Evolutionary conservation across 176 grass and related monocot genomes (phyloP), one percentile per base, ranked within the genome.

Genomic region (Panicum miliaceum): DNA sequence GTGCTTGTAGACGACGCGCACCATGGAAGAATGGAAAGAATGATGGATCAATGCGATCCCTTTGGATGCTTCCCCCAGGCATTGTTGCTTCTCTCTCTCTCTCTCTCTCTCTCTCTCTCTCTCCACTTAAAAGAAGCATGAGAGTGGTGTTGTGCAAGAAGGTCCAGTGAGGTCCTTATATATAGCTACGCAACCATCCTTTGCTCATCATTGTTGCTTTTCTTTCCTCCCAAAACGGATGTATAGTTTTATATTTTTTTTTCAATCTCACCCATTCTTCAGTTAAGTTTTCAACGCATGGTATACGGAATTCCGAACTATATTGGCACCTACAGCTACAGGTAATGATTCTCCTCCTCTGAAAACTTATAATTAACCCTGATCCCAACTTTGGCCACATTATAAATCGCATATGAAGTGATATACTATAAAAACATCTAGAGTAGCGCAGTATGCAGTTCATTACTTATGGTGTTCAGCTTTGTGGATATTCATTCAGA

Each of bases 21-120:
- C 59, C 84, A 75, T 62, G 63, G 41, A 85, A 80, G 68, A 43
- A 41, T 35, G 75, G 36, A 73, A 64, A 32, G 59, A 68, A 56
- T 42, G 57, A 86, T 76, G 80, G 90, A 92, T 92, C 90, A 92
- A 92, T 92, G 90, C 90, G 90, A 92, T 92, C 90, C 90, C 90
- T 92, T 92, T 92, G 90, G 90, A 92, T 86, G 90, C 87, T 92
- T 86, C 80, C 75, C 40, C 84, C 59, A 89, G 90, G 41, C 90
- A 92, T 86, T 84, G 75, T 41, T 0, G 1, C 60, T 58, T 48
- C 75, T 38, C 63, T 83, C 79, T 61, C 71, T 59, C 58, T 34
- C 61, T 80, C 53, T 79, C 46, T 68, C 57, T 73, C 26, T 70
- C 16, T 45, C 3, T 80, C 67, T 74, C 80, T 59, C 26, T 48